phyloP scores from a whole-genome alignment of 2,329 filamentous ascomycete genomes.

The Diaporthe velutina region DNA sequence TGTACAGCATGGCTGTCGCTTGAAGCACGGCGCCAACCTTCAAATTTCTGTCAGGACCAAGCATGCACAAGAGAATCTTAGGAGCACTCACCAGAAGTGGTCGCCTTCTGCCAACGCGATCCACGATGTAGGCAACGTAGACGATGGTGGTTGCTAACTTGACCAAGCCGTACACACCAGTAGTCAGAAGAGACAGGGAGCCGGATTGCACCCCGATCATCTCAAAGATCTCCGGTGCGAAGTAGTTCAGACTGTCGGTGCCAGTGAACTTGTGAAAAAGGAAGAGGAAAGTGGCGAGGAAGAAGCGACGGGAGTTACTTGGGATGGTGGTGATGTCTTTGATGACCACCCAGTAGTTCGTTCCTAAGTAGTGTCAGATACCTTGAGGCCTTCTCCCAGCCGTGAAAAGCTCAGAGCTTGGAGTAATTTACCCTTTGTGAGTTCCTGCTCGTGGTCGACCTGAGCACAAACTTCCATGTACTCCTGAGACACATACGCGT shows the following conservation, averaged over 20 bases:
- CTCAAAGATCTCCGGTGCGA: constrained; percentile 54
- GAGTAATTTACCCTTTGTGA: constrained; percentile 27
- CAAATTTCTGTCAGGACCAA: neutral
- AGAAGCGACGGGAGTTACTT: constrained; percentile 45
- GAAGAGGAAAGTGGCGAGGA: constrained; percentile 45
- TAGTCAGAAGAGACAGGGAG: constrained; percentile 49
- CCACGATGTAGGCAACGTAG: constrained; percentile 45
- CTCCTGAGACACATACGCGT: constrained; percentile 54
- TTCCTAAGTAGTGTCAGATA: neutral
- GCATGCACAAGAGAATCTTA: neutral
- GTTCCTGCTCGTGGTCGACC: constrained; percentile 47
- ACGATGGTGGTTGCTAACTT: constrained; percentile 44
- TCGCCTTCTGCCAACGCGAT: constrained; percentile 45
- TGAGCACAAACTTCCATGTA: constrained; percentile 53
- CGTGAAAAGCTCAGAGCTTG: neutral
- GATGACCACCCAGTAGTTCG: constrained; percentile 39
- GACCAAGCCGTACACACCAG: constrained; percentile 48
- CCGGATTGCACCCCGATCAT: constrained; percentile 53
- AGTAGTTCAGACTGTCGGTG: constrained; percentile 56
- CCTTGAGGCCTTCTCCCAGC: neutral
- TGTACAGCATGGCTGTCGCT: constrained; percentile 46
- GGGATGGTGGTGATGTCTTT: constrained; percentile 44
- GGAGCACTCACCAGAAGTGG: constrained; percentile 41
- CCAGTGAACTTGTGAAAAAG: constrained; percentile 58
- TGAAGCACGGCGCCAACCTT: constrained; percentile 43